These are phyloP conservation scores for Corylus americana DNA, from an alignment of 306 rosid species.

Conservation along the genomic window DNA sequence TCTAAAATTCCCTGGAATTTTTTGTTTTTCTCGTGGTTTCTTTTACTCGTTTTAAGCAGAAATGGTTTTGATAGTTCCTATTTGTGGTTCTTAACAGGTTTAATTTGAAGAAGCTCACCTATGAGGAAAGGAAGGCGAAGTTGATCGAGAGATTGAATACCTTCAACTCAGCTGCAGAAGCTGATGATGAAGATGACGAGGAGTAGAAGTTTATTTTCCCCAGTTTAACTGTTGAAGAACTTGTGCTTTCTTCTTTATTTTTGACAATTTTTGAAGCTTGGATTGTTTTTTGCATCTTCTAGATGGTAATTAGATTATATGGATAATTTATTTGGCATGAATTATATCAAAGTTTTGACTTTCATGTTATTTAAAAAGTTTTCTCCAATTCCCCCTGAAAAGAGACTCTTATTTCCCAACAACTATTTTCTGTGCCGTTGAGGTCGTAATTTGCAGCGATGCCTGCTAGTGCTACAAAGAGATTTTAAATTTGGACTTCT, in stretches of 20 bases:
- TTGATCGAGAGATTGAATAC: conserved; percentile 58
- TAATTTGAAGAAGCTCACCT: conserved; percentile 72
- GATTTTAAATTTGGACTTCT: too few relatives aligned
- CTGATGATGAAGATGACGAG: conserved; percentile 44
- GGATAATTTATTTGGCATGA: neutral
- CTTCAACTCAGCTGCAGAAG: conserved; percentile 58
- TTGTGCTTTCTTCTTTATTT: neutral
- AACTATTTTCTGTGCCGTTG: too few relatives aligned
- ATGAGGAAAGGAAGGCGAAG: conserved; percentile 60
- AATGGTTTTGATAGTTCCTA: neutral
- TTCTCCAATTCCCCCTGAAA: too few relatives aligned
- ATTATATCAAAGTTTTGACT: neutral
- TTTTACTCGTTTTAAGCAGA: neutral
- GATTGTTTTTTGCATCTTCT: neutral
- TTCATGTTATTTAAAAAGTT: neutral
- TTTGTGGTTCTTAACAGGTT: conserved; percentile 31
- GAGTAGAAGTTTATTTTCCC: conserved; percentile 33
- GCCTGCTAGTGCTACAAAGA: too few relatives aligned
- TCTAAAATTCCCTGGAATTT: neutral
- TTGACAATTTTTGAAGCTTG: conserved; percentile 3
- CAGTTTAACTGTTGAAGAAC: neutral
- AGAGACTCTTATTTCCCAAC: too few relatives aligned
- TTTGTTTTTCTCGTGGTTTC: neutral
- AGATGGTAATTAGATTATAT: neutral
- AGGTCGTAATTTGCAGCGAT: too few relatives aligned